Evolutionary conservation across 176 grass and related monocot species (phyloP).

Genomic region (Stipa capillata): DNA sequence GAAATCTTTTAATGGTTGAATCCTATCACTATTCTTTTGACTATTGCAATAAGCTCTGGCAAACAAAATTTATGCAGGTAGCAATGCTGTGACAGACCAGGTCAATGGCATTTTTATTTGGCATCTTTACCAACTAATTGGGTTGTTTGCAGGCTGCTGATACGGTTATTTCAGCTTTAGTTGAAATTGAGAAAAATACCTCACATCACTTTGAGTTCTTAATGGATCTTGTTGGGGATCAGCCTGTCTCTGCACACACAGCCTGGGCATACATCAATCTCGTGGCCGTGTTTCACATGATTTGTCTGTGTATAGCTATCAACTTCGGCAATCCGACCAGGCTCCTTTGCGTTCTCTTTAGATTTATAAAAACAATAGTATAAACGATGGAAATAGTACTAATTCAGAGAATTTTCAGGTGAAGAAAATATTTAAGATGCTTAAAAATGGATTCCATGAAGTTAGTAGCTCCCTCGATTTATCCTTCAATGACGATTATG

Average conservation of each 20-base stretch:
- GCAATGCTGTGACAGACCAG: neutral
- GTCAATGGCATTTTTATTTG: neutral
- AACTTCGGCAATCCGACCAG: conserved; percentile 78
- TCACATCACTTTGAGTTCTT: conserved; percentile 78
- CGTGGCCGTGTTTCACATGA: conserved; percentile 88
- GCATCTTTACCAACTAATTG: conserved; percentile 2
- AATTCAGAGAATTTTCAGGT: conserved; percentile 44
- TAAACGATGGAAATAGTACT: neutral
- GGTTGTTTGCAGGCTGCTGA: conserved; percentile 62
- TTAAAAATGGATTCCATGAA: no score
- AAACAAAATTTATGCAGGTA: conserved; percentile 98
- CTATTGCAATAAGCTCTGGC: conserved; percentile 85
- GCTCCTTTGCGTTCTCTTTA: conserved; percentile 28
- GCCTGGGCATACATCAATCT: conserved; percentile 83
- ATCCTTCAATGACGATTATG: no score
- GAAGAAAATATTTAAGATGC: no score
- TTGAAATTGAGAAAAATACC: conserved; percentile 91
- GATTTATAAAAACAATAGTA: conserved; percentile 6
- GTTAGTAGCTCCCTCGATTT: no score
- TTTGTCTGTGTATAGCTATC: no score
- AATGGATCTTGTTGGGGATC: no score
- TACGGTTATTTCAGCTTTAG: conserved; percentile 93
- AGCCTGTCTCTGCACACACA: no score
- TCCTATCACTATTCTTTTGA: no score
- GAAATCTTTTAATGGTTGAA: no score